Evolutionary conservation across 768 basidiomycete species (phyloP), one percentile per base, ranked within the genome.

Genomic region (Collybia sordida): DNA sequence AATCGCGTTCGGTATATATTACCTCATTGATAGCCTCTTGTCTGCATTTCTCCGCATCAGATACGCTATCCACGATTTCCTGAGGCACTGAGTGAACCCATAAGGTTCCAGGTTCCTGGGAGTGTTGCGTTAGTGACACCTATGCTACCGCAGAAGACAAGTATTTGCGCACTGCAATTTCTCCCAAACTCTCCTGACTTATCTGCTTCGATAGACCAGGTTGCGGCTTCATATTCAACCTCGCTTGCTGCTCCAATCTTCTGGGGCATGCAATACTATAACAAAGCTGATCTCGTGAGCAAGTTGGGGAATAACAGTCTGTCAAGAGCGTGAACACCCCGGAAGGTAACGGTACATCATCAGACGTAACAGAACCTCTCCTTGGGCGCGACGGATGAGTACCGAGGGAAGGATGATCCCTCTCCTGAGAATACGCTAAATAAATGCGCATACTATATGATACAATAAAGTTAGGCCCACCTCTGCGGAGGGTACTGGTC

Each of bases 21-120:
- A 97, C 92, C 72, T 99, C 97, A 63, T 98, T 98, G 73, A 99
- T 98, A 18, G 93, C 92, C 67, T 99, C 97, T 65, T 98, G 96
- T 1, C 96, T 81, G 67, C 82, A 94, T 80, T 95, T 97, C 76
- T 99, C 96, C 21, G 77, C 77, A 50, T 97, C 95, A 3, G 89
- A 88, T 19, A 98, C 93, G 61, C 88, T 90, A 60, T 95, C 91
- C 25, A 90, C 85, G 34, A 99, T 85, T 65, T 98, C 95, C 65
- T 90, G 85, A 4, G 97, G 92, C 2, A 99, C 97, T 0, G 93
- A 90, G 64, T 98, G 94, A 41, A 96, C 87, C 97, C 97, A 98
- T 3, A 98, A 73, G 15, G 88, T 88, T 1, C 93, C 95, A 56
- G 67, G 64, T 61, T 75, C 68, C 69, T 72, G 47, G 31, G 55